Evolutionary conservation across 2,329 filamentous ascomycete genomes (phyloP).

Genomic region (Colletotrichum karsti): DNA sequence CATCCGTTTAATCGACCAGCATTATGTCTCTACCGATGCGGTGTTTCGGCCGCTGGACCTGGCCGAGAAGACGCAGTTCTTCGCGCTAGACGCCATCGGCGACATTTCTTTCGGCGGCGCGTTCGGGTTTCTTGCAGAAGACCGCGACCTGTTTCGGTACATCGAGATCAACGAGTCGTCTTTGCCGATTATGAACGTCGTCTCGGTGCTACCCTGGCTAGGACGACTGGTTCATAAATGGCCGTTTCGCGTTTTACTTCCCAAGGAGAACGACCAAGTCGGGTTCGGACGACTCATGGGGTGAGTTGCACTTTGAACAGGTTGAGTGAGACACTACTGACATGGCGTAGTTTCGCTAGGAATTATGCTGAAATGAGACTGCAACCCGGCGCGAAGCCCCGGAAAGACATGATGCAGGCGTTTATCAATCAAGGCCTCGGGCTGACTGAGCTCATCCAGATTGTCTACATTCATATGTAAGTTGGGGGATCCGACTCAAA

Average conservation of each 20-base stretch:
- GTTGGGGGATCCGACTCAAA: neutral
- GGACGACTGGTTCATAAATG: conserved; percentile 50
- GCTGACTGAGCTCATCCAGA: conserved; percentile 44
- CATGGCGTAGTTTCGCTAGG: conserved; percentile 33
- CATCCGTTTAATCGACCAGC: conserved; percentile 53
- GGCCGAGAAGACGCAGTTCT: conserved; percentile 58
- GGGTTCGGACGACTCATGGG: conserved; percentile 48
- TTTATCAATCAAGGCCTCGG: conserved; percentile 47
- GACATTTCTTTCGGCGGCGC: conserved; percentile 60
- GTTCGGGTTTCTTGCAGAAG: conserved; percentile 59
- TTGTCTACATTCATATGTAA: conserved; percentile 49
- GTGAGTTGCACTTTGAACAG: conserved; percentile 24
- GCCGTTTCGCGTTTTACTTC: conserved; percentile 49
- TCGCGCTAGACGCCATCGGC: conserved; percentile 62
- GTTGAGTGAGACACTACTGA: neutral
- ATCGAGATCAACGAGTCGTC: conserved; percentile 51
- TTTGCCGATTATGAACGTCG: conserved; percentile 52
- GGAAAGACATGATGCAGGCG: conserved; percentile 48
- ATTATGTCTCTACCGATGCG: conserved; percentile 51
- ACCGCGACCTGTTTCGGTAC: conserved; percentile 56
- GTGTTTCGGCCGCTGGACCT: conserved; percentile 53
- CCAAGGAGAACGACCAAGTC: conserved; percentile 46
- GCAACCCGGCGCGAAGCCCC: conserved; percentile 33
- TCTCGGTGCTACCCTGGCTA: conserved; percentile 51
- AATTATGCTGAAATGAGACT: conserved; percentile 37